Evolutionary conservation across 352 stramenopile genomes (phyloP).

Genomic region (Globisporangium uncinulatum): DNA sequence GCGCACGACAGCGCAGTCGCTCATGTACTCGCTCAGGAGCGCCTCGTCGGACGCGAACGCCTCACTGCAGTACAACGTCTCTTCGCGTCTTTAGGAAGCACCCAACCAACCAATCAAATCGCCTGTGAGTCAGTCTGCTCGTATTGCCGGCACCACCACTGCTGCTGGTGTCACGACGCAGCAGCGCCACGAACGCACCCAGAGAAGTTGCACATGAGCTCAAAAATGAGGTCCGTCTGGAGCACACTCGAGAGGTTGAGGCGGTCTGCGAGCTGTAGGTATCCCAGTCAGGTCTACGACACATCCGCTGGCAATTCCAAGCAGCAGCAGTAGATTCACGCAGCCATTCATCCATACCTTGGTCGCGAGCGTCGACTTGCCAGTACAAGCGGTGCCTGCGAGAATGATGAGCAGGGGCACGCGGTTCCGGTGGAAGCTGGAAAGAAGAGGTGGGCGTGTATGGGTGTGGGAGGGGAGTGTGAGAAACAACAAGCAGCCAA

Average conservation of each 20-base stretch:
- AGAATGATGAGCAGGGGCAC: conserved; percentile 83
- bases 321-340: not conserved
- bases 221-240: conserved; percentile 85
- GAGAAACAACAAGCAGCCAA: not conserved
- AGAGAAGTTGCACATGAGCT: conserved; percentile 90
- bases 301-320: not conserved
- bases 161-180: not conserved
- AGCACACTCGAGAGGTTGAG: conserved; percentile 85
- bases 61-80: conserved; percentile 62
- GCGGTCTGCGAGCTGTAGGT: conserved; percentile 62
- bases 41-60: conserved; percentile 53
- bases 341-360: conserved; percentile 29
- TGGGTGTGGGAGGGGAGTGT: not conserved
- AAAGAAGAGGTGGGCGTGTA: not conserved
- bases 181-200: conserved; percentile 26
- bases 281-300: not conserved
- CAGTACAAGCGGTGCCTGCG: conserved; percentile 73
- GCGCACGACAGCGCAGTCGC: conserved; percentile 75
- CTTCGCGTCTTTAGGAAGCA: conserved; percentile 16
- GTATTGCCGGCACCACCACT: too few species aligned
- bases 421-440: conserved; percentile 79
- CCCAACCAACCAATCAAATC: too few species aligned
- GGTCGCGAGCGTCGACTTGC: conserved; percentile 85
- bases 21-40: conserved; percentile 64
- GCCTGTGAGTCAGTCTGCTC: too few species aligned